phyloP scores from a whole-genome alignment of 192 early-diverging fungal species.

The Dimargaris verticillata region DNA sequence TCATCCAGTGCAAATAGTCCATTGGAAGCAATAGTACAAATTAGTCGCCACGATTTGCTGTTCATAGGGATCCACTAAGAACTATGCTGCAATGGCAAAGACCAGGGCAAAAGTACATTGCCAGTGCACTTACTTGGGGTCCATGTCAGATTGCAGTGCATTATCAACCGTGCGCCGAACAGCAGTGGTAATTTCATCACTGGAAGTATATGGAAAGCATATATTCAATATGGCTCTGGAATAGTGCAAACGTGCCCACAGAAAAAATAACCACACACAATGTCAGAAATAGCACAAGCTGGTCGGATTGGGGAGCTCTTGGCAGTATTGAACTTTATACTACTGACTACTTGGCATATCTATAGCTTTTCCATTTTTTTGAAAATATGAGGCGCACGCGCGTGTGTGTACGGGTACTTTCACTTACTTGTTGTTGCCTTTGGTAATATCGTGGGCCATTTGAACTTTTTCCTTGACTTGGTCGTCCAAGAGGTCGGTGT shows the following conservation, averaged over 20 bases:
- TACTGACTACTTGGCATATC: too few species aligned
- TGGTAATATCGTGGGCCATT: conserved; percentile 46
- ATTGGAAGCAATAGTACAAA: neutral
- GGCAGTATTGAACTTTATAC: too few species aligned
- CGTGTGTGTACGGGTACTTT: neutral
- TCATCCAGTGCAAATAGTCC: neutral
- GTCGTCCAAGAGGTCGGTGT: conserved; percentile 43
- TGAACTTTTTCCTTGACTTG: conserved; percentile 42
- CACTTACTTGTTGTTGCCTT: conserved; percentile 36
- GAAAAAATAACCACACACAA: too few species aligned
- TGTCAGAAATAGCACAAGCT: too few species aligned
- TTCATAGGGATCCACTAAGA: neutral
- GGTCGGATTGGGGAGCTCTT: too few species aligned
- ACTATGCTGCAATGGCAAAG: neutral
- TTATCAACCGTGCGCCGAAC: conserved; percentile 35
- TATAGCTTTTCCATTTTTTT: too few species aligned
- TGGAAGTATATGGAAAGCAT: conserved; percentile 80
- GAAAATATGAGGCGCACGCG: too few species aligned
- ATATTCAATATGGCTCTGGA: conserved; percentile 66
- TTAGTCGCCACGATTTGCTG: neutral
- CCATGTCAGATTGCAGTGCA: conserved; percentile 35
- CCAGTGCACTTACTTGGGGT: conserved; percentile 16
- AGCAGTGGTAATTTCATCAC: conserved; percentile 76
- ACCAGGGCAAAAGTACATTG: neutral
- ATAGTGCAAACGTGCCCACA: too few species aligned